These are phyloP conservation scores for Avicennia marina DNA, from an alignment of 257 asterid genomes.

Conservation along the genomic window DNA sequence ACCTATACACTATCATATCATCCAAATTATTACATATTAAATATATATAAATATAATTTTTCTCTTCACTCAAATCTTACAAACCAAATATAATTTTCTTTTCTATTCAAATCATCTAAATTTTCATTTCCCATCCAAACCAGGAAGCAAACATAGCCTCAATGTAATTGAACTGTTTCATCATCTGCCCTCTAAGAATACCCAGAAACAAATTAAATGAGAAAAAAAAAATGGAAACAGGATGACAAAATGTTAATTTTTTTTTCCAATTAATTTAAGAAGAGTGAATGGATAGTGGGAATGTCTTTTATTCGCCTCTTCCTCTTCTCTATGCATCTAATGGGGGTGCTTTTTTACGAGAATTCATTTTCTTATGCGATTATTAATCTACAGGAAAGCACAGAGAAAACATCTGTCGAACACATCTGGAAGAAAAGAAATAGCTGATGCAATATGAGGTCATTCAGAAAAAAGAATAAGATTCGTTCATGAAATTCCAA, in stretches of 20 bases:
- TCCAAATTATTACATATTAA: too few relatives aligned
- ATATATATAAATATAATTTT: too few relatives aligned
- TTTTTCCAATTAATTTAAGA: neutral
- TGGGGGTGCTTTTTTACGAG: slow-evolving; percentile 69
- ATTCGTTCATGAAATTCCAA: neutral
- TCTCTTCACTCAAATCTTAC: too few relatives aligned
- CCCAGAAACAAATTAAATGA: neutral
- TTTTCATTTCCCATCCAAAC: too few relatives aligned
- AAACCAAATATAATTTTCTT: too few relatives aligned
- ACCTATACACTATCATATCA: too few relatives aligned
- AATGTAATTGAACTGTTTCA: slow-evolving; percentile 63
- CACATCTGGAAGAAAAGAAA: neutral
- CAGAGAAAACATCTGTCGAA: neutral
- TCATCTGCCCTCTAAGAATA: slow-evolving; percentile 58
- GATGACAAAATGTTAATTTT: neutral
- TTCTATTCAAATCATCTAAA: too few relatives aligned
- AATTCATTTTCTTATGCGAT: slow-evolving; percentile 41
- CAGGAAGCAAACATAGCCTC: too few relatives aligned
- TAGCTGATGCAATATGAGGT: neutral
- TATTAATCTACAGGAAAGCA: slow-evolving; percentile 19
- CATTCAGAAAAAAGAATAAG: neutral
- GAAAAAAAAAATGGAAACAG: neutral
- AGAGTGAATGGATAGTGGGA: neutral
- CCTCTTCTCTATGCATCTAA: slow-evolving; percentile 81
- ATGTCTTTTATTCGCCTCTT: slow-evolving; percentile 68